Evolutionary conservation across 2,329 filamentous ascomycete species (phyloP).

Genomic region (Aspergillus aculeatinus): DNA sequence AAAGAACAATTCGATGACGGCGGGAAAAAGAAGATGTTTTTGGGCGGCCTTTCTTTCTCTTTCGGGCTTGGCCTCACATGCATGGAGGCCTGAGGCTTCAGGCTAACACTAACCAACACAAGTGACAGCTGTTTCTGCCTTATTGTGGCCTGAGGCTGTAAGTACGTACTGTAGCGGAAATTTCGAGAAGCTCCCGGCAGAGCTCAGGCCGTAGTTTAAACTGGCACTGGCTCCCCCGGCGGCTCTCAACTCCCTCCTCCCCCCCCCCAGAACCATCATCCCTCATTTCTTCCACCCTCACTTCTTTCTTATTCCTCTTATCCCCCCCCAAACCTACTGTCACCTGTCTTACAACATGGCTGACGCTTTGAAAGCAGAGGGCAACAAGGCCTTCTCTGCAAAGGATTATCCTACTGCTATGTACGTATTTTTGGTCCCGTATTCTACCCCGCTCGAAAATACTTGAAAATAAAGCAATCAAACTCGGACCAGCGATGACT

Average conservation of each 20-base stretch:
- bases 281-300: constrained; percentile 5
- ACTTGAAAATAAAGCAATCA: constrained; percentile 3
- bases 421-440: constrained; percentile 61
- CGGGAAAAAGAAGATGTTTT: constrained; percentile 24
- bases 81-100: no score
- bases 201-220: constrained; percentile 26
- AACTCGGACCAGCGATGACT: no score
- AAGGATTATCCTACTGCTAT: constrained; percentile 96
- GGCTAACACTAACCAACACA: no score
- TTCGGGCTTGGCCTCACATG: constrained; percentile 21
- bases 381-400: constrained; percentile 96
- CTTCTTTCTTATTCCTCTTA: neutral
- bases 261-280: constrained; percentile 6
- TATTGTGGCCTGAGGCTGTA: no score
- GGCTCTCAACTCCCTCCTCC: constrained; percentile 4
- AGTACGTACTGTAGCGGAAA: constrained; percentile 30
- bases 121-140: no score
- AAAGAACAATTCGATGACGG: neutral
- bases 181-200: constrained; percentile 44
- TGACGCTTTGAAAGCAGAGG: constrained; percentile 88
- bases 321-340: constrained; percentile 1
- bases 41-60: constrained; percentile 26
- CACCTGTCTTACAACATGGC: constrained; percentile 52
- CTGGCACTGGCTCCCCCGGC: constrained; percentile 13
- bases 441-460: constrained; percentile 22